Base-by-base conservation (phyloP, 306 rosid genomes). In the Glycine tomentella region DNA sequence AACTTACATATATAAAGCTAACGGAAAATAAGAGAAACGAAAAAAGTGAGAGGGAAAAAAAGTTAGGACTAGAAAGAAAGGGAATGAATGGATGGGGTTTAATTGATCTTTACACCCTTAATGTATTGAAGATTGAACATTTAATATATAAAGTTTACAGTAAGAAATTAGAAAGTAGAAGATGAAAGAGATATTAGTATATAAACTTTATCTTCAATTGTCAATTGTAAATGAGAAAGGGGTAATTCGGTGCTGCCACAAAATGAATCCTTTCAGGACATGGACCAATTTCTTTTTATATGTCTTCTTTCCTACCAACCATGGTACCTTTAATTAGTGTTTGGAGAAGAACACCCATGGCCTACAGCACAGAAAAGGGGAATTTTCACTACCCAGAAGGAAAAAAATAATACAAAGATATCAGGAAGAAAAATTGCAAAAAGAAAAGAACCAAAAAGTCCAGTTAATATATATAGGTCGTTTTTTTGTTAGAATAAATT, bases 301-400 rank as follows among this genome's bases (percentile, higher is more conserved):
- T 83, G 83, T 83, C 72, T 66, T 78, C 86, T 64, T 53, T 49
- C 62, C 76, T 14, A 78, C 80, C 77, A 78, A 78, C 80, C 58
- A 3, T 72, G 75, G 42, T 14, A 8, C 51, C 83, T 83, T 83
- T 83, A 78, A 55, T 79, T 65, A 72, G 71, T 72, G 66, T 72
- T 77, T 11, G 38, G 69, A 10, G 79, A 11, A 66, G 12, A 51
- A 63, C 55, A 5, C 5, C 33, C 11, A 63, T 51, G 80, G 13
- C 80, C 79, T 63, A 83, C 82, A 71, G 2, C 55, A 78, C 63
- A 77, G 6, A 78, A 64, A 71, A 72, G 76, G 63, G 55, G 46
- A 70, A n/a, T 31, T 83, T 82, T 61, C 38, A 76, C 44, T 75
- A 14, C 50, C 73, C 15, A 69, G 3, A 36, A 10, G 74, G 17